These are phyloP conservation scores for Colletotrichum viniferum DNA, from an alignment of 2,329 filamentous ascomycete genomes.

Conservation along the genomic window DNA sequence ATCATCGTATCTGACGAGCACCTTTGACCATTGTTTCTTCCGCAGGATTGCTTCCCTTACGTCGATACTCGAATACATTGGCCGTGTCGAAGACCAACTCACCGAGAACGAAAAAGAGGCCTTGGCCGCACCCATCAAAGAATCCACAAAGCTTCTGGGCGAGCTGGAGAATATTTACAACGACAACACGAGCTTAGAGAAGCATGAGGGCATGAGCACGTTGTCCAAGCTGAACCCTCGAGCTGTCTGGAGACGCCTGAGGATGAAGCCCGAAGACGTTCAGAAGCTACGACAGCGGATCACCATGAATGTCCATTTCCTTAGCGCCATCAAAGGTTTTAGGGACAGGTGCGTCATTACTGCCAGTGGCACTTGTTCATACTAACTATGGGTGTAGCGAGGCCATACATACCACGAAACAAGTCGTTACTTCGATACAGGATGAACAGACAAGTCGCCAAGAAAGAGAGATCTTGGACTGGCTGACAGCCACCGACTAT, in stretches of 20 bases:
- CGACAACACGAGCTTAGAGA: background rate
- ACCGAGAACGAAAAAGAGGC: background rate
- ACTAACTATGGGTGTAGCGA: rapidly evolving
- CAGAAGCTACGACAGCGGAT: background rate
- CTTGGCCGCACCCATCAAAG: background rate
- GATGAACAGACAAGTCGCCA: background rate
- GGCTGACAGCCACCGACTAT: constrained; percentile 42
- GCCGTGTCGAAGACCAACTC: background rate
- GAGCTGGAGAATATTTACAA: background rate
- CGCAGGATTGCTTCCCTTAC: background rate
- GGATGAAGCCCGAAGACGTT: background rate
- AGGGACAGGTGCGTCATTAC: background rate
- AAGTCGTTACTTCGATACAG: rapidly evolving
- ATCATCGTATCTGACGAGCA: too few relatives aligned
- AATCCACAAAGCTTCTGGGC: background rate
- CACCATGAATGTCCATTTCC: background rate
- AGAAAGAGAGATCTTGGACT: constrained; percentile 31
- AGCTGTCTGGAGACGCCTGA: background rate
- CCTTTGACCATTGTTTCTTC: background rate
- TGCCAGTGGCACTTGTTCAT: rapidly evolving
- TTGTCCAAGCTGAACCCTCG: rapidly evolving
- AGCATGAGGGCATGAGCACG: rapidly evolving
- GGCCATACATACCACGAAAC: background rate
- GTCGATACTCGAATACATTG: background rate
- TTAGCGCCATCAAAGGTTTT: rapidly evolving